These are phyloP conservation scores for Plasmodium gonderi DNA, from an alignment of 169 alveolate species.

Conservation along the genomic window DNA sequence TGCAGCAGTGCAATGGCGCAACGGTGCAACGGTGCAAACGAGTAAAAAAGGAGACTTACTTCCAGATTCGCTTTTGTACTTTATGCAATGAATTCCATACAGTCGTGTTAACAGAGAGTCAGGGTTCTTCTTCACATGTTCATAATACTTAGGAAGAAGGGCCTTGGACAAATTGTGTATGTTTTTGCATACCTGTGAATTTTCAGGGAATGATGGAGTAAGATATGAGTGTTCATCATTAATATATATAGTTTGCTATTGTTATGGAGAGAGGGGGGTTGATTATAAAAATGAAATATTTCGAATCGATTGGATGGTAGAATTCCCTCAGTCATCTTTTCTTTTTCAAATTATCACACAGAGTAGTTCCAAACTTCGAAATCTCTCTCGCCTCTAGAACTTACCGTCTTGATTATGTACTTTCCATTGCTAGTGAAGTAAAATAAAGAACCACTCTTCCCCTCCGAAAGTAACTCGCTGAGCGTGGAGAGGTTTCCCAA, in stretches of 20 bases:
- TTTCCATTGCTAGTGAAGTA: conserved; percentile 94
- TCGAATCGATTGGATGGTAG: no score
- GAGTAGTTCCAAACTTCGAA: no score
- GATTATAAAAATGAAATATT: no score
- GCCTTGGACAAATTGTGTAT: conserved; percentile 15
- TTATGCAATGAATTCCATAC: conserved; percentile 93
- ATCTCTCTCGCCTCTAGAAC: conserved; percentile 58
- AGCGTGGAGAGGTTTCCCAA: conserved; percentile 95
- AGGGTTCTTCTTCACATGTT: conserved; percentile 79
- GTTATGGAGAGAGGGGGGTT: no score
- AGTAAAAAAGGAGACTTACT: not conserved
- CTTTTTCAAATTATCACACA: no score
- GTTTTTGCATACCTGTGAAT: conserved; percentile 24
- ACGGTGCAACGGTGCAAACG: not conserved
- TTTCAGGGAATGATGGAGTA: no score
- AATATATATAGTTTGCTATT: no score
- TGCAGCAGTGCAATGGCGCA: not conserved
- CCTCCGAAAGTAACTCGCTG: conserved; percentile 95
- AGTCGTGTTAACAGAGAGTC: conserved; percentile 87
- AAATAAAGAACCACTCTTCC: conserved; percentile 96
- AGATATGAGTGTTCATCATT: no score
- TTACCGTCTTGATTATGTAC: conserved; percentile 85
- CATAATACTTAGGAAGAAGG: conserved; percentile 59
- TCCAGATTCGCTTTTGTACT: conserved; percentile 33
- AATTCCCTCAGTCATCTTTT: no score